Conservation (phyloP, 2,329 filamentous ascomycete species). For the Ophiostoma tasmaniense region DNA sequence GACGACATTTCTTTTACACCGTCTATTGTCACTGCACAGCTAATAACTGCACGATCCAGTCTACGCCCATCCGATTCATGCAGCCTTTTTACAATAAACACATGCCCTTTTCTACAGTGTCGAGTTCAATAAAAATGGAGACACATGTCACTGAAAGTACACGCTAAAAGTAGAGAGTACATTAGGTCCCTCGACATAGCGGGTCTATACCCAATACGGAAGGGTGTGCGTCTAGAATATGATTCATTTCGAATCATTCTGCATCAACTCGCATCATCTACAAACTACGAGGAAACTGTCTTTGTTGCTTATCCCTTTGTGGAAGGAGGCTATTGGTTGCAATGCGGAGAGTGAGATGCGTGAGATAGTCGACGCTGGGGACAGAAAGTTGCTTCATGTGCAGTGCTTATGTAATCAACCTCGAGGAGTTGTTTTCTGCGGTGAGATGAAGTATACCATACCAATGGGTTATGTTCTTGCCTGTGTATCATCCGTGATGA, state of each 20-base stretch:
- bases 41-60: too few relatives aligned
- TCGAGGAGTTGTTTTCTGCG: too few relatives aligned
- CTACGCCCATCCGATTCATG: too few relatives aligned
- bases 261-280: conserved; percentile 9
- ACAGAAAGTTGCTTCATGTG: background rate
- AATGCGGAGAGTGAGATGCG: background rate
- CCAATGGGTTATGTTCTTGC: too few relatives aligned
- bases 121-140: background rate
- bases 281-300: too few relatives aligned
- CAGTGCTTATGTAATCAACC: too few relatives aligned
- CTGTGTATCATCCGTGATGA: too few relatives aligned
- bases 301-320: background rate
- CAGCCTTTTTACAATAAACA: too few relatives aligned
- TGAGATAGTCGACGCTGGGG: background rate
- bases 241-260: conserved; percentile 22
- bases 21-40: too few relatives aligned
- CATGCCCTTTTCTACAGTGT: too few relatives aligned
- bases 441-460: too few relatives aligned
- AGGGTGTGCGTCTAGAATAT: conserved; percentile 19
- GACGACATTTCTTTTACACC: too few relatives aligned
- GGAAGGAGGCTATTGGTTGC: background rate
- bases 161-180: conserved; percentile 6
- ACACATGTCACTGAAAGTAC: background rate
- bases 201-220: conserved; percentile 2
- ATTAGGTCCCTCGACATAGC: background rate